These are phyloP conservation scores for Hibiscus mutabilis DNA, from an alignment of 345 rosid species.

Conservation along the genomic window DNA sequence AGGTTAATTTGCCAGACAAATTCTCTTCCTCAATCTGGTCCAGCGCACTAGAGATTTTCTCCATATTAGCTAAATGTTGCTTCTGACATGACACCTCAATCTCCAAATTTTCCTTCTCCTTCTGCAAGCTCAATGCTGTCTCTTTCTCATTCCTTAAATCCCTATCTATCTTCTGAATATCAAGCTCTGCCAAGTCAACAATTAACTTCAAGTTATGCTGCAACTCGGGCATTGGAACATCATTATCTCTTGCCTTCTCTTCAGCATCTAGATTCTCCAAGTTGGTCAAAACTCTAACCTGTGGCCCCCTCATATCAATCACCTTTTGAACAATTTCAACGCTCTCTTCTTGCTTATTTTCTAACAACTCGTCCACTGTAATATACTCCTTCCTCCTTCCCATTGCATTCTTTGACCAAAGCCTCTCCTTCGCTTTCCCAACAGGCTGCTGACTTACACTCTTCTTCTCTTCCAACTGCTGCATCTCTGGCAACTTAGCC, in stretches of 20 bases:
- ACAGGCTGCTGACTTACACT: constrained; percentile 19
- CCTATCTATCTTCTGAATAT: constrained; percentile 78
- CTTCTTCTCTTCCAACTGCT: constrained; percentile 58
- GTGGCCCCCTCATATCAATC: constrained; percentile 93
- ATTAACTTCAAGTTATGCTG: constrained; percentile 75
- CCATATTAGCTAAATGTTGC: constrained; percentile 57
- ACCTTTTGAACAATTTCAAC: constrained; percentile 79
- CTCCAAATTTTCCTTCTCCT: constrained; percentile 72
- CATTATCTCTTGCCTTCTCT: constrained; percentile 72
- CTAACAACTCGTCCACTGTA: constrained; percentile 71
- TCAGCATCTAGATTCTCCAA: constrained; percentile 89
- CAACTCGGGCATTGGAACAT: constrained; percentile 92
- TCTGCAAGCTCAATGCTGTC: constrained; percentile 70
- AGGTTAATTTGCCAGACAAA: constrained; percentile 45
- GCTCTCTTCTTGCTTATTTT: constrained; percentile 67
- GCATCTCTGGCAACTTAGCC: constrained; percentile 39
- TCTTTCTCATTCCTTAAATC: constrained; percentile 82
- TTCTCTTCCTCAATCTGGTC: constrained; percentile 49
- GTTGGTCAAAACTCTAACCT: constrained; percentile 73
- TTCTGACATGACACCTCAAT: constrained; percentile 41
- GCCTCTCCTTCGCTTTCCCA: constrained; percentile 42
- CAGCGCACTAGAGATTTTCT: constrained; percentile 40
- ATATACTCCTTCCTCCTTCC: constrained; percentile 40
- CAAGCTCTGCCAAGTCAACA: constrained; percentile 74
- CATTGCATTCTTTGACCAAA: constrained; percentile 54